Percentiles rank a stretch among this genome's conserved stretches.
Conservation (phyloP, 2,329 filamentous ascomycete genomes). For the Diaporthe helianthi region DNA sequence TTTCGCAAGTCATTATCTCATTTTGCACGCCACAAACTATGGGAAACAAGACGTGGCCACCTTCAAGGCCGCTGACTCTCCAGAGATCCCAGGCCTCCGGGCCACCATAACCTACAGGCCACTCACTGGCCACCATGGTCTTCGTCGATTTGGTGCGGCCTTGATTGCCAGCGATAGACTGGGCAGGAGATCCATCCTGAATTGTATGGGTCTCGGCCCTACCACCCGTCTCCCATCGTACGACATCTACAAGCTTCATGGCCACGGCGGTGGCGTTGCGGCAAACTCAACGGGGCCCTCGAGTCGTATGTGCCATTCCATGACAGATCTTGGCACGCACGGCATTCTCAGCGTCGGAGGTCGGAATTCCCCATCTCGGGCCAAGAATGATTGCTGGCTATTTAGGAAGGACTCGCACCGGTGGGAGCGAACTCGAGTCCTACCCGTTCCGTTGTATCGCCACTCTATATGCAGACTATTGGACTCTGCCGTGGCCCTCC, state of each 20-base stretch:
- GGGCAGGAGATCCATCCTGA: slow-evolving; percentile 53
- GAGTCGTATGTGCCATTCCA: slow-evolving; percentile 75
- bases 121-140: slow-evolving; percentile 49
- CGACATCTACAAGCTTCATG: slow-evolving; percentile 53
- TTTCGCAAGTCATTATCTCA: slow-evolving; percentile 84
- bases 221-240: slow-evolving; percentile 56
- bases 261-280: slow-evolving; percentile 32
- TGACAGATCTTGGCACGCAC: slow-evolving; percentile 67
- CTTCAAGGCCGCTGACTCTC: no score
- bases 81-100: slow-evolving; percentile 13
- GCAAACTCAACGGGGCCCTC: slow-evolving; percentile 45
- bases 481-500: slow-evolving; percentile 58
- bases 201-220: slow-evolving; percentile 53
- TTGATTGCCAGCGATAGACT: slow-evolving; percentile 49
- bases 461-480: slow-evolving; percentile 69
- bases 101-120: slow-evolving; percentile 44
- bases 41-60: background rate
- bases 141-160: slow-evolving; percentile 67
- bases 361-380: slow-evolving; percentile 74
- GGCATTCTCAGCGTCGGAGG: slow-evolving; percentile 77
- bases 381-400: slow-evolving; percentile 78
- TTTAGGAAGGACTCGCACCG: slow-evolving; percentile 57
- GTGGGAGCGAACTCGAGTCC: slow-evolving; percentile 70
- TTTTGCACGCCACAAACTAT: slow-evolving; percentile 68
- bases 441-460: slow-evolving; percentile 77